Percentiles rank a stretch among this genome's conserved stretches.
These are phyloP conservation scores for Dispira parvispora DNA, from an alignment of 192 early-diverging fungal species.

Conservation along the genomic window DNA sequence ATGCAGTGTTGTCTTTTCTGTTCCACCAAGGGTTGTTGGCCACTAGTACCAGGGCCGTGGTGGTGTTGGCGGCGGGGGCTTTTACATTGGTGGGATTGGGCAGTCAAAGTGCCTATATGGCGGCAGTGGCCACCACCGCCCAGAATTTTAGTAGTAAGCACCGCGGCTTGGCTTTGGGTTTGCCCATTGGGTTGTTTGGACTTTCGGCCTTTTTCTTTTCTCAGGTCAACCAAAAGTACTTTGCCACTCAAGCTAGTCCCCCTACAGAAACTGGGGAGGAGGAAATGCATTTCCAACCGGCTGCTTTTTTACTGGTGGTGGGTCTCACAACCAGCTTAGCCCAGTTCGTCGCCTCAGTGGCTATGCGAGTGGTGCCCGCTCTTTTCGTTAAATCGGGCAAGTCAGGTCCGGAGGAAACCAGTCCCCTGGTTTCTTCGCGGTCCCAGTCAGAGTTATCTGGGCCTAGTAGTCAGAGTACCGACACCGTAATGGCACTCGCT, in stretches of 20 bases:
- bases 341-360: conserved; percentile 26
- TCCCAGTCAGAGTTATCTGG: neutral
- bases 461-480: neutral
- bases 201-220: conserved; percentile 45
- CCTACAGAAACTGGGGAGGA: neutral
- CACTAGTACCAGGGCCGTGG: conserved; percentile 13
- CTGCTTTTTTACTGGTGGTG: conserved; percentile 32
- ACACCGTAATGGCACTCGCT: neutral
- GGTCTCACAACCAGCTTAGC: conserved; percentile 25
- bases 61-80: conserved; percentile 27
- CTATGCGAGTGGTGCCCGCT: conserved; percentile 9
- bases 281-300: conserved; percentile 16
- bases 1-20: conserved; percentile 21
- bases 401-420: neutral
- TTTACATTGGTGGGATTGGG: conserved; percentile 40
- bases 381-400: too few relatives aligned
- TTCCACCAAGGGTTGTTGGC: conserved; percentile 14
- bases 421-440: neutral
- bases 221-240: conserved; percentile 32
- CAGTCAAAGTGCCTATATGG: conserved; percentile 41
- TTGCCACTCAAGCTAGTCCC: conserved; percentile 16
- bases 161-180: conserved; percentile 38
- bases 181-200: conserved; percentile 39
- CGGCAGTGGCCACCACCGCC: conserved; percentile 38
- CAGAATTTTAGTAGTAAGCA: conserved; percentile 32